These are phyloP conservation scores for Fusarium neocosmosporiellum DNA, from an alignment of 2,329 filamentous ascomycete species.

Conservation along the genomic window DNA sequence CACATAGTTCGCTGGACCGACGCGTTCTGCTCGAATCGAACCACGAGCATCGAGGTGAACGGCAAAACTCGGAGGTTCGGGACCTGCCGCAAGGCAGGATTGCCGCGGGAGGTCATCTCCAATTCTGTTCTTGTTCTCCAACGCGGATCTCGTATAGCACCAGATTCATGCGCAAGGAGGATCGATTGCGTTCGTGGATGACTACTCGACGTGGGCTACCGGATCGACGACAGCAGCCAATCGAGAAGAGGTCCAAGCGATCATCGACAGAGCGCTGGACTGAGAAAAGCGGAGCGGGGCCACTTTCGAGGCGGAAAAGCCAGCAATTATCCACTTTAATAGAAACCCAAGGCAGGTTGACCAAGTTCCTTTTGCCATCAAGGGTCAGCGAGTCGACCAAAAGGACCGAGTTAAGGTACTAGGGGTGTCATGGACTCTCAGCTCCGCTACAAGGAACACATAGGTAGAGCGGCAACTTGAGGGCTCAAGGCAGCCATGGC, in stretches of 20 bases:
- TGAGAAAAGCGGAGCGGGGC: conserved; percentile 13
- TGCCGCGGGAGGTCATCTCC: no score
- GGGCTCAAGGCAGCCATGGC: not conserved
- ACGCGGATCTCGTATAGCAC: no score
- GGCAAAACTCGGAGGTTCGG: no score
- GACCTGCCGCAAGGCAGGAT: no score
- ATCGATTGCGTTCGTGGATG: no score
- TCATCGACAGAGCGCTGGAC: conserved; percentile 37
- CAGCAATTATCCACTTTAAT: conserved; percentile 72
- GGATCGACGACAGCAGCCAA: conserved; percentile 21
- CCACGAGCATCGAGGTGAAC: no score
- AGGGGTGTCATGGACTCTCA: not conserved
- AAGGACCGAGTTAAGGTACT: not conserved
- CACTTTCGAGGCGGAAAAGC: conserved; percentile 47
- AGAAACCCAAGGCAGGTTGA: no score
- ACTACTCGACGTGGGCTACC: no score
- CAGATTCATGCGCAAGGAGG: no score
- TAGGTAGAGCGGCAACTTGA: not conserved
- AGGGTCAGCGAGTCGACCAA: not conserved
- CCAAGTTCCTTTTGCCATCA: not conserved
- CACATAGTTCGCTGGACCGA: no score
- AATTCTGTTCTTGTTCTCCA: no score
- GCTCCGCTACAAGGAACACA: not conserved
- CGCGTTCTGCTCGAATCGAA: no score
- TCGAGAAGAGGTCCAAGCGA: conserved; percentile 36